A percentile compares a stretch with the other conserved stretches of the same genome.
phyloP scores from a whole-genome alignment of 306 rosid genomes.

The Purshia tridentata region DNA sequence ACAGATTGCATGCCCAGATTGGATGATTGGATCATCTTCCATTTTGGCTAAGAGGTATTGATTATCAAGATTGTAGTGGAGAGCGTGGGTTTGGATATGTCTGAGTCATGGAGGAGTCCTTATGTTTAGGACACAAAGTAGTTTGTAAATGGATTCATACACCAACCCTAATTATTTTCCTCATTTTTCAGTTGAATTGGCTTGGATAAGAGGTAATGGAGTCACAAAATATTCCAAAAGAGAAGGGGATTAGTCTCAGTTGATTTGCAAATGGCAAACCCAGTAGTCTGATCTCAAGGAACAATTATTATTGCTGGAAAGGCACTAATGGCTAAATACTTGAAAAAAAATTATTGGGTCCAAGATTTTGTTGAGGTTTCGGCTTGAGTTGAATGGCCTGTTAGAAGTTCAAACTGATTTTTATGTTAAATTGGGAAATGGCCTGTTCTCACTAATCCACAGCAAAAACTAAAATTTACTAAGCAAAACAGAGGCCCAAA shows the following conservation, averaged over 20 bases:
- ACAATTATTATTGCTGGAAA: neutral
- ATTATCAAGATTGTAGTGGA: neutral
- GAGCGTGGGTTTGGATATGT: neutral
- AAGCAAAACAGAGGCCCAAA: too few species aligned
- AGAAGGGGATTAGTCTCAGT: neutral
- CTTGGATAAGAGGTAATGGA: too few species aligned
- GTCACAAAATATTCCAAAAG: too few species aligned
- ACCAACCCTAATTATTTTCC: neutral
- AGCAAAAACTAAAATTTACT: too few species aligned
- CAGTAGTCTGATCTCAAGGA: too few species aligned
- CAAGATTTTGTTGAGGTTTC: too few species aligned
- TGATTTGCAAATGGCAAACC: neutral
- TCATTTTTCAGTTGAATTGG: too few species aligned
- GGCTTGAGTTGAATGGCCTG: too few species aligned
- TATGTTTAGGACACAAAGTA: neutral
- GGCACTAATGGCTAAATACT: neutral
- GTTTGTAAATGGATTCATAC: neutral
- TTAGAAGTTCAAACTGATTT: too few species aligned
- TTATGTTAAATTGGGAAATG: too few species aligned
- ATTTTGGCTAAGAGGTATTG: neutral
- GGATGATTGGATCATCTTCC: neutral
- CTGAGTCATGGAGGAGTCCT: neutral
- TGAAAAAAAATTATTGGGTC: too few species aligned
- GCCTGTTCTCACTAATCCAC: too few species aligned
- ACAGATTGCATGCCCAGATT: neutral